A percentile compares a stretch with the other conserved stretches of the same genome.
phyloP scores from a whole-genome alignment of 345 rosid genomes.

The Ceriops zippeliana region DNA sequence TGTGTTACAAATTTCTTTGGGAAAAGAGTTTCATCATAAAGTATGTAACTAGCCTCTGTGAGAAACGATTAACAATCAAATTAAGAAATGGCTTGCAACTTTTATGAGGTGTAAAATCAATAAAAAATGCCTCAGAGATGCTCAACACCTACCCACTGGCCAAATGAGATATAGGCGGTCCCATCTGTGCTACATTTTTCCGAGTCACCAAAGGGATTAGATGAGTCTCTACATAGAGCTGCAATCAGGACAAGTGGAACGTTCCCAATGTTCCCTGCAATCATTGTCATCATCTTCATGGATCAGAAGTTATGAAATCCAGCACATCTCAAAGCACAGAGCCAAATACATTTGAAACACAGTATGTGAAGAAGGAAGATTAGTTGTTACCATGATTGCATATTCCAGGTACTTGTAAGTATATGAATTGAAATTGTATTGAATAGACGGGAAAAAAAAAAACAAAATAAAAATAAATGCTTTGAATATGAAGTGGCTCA shows the following conservation, averaged over 20 bases:
- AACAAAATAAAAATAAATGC: not conserved
- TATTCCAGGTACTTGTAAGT: not conserved
- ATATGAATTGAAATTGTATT: not conserved
- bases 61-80: not conserved
- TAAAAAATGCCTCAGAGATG: constrained; percentile 4
- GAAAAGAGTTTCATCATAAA: not conserved
- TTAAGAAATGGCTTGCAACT: not conserved
- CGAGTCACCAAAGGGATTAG: constrained; percentile 87
- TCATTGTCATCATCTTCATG: constrained; percentile 4
- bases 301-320: not conserved
- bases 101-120: not conserved
- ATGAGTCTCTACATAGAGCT: constrained; percentile 77
- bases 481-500: constrained; percentile 29
- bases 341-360: not conserved
- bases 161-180: constrained; percentile 96
- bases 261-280: constrained; percentile 94
- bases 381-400: too few relatives aligned
- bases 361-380: not conserved
- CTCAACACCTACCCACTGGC: constrained; percentile 76
- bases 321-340: constrained; percentile 1
- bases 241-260: constrained; percentile 95
- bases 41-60: not conserved
- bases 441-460: not conserved
- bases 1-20: not conserved
- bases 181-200: constrained; percentile 77